These are phyloP conservation scores for Yarrowia bubula DNA, from an alignment of 805 yeast genomes.

Conservation along the genomic window DNA sequence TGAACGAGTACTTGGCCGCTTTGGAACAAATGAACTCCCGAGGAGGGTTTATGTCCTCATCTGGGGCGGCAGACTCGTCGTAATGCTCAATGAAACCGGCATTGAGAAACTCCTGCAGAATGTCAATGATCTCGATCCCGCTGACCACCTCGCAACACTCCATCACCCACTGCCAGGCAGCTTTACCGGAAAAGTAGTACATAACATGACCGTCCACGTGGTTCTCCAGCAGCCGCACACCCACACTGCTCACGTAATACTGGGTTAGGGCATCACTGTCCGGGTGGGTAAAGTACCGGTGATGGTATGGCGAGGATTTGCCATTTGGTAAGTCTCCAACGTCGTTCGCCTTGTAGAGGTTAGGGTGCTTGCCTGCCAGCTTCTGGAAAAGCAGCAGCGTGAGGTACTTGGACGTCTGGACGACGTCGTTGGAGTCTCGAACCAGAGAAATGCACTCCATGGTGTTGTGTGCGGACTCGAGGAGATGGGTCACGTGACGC, in stretches of 20 bases:
- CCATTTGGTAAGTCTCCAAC: constrained; percentile 45
- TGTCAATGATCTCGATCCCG: constrained; percentile 31
- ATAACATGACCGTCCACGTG: constrained; percentile 33
- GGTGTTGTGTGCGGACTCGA: constrained; percentile 61
- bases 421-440: constrained; percentile 58
- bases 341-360: constrained; percentile 63
- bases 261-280: constrained; percentile 80
- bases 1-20: constrained; percentile 3
- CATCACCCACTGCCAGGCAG: constrained; percentile 80
- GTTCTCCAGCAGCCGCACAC: constrained; percentile 58
- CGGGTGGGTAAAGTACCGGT: constrained; percentile 80
- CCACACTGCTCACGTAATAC: constrained; percentile 65
- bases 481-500: constrained; percentile 45
- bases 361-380: constrained; percentile 65
- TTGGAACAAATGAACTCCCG: constrained; percentile 4
- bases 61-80: not conserved
- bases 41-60: not conserved
- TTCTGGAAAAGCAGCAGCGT: constrained; percentile 60
- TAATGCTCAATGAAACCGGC: constrained; percentile 31
- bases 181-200: constrained; percentile 67
- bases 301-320: constrained; percentile 56
- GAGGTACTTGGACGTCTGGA: constrained; percentile 61
- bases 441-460: constrained; percentile 70
- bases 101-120: constrained; percentile 39
- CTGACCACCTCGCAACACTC: constrained; percentile 78